phyloP scores from a whole-genome alignment of 2,329 filamentous ascomycete species.

The Endocalyx cinctus region DNA sequence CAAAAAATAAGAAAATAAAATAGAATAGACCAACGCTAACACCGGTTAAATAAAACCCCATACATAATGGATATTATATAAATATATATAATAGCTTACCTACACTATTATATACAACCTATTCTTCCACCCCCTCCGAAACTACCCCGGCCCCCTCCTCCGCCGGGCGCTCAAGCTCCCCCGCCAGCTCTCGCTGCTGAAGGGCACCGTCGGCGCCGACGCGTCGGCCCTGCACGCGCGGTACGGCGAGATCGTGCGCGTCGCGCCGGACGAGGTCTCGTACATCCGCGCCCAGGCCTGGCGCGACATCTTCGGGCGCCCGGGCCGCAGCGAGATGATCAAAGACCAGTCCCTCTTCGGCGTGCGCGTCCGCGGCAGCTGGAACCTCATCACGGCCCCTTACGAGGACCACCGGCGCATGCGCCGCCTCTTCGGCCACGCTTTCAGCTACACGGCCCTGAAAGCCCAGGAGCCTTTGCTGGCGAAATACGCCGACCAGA shows the following conservation, averaged over 20 bases:
- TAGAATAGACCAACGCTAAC: too few species aligned
- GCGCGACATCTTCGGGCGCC: conserved; percentile 1
- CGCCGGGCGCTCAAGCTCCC: too few species aligned
- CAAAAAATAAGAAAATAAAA: too few species aligned
- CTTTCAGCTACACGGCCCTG: background rate
- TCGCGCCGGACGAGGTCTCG: conserved; percentile 1
- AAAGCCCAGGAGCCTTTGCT: background rate
- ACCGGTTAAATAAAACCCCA: too few species aligned
- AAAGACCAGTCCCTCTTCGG: background rate
- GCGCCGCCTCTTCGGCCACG: conserved; percentile 1
- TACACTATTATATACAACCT: too few species aligned
- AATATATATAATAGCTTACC: too few species aligned
- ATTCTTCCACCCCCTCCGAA: too few species aligned
- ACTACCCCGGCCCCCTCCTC: too few species aligned
- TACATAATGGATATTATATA: too few species aligned
- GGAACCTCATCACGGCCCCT: conserved; percentile 1
- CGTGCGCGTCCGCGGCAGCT: background rate
- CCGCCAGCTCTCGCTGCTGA: background rate
- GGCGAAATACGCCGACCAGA: background rate
- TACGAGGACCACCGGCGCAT: background rate
- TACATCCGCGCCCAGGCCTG: background rate
- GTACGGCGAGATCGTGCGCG: conserved; percentile 2
- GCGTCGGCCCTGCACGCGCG: background rate
- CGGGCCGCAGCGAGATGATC: background rate
- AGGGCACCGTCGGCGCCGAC: background rate